Base-by-base conservation (phyloP, 352 stramenopile species). In the Phytophthora syringae region DNA sequence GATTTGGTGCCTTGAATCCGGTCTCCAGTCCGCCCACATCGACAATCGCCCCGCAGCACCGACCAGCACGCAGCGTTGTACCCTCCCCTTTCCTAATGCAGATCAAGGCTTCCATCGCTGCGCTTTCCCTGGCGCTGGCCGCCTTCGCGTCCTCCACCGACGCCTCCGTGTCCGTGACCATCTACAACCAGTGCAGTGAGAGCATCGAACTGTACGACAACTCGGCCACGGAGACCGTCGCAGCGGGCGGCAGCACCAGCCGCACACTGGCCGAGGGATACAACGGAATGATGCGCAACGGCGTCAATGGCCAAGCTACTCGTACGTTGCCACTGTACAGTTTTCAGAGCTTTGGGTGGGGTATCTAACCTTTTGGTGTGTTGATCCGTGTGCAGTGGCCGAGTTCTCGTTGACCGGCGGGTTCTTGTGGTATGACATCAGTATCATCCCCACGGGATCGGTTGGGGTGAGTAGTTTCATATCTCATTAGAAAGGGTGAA, bases 271-370 rank as follows among this genome's bases (percentile, higher is more conserved):
- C 64, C 4, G 44, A 62, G 28, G 80, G 77, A 16, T 89, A 74
- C 48, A 73, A 61, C 48, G 78, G 76, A 67, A 90, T 90, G 80
- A 86, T 90, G 54, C 83, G 83, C 57, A 73, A 90, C 40, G 78
- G 80, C 60, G 43, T 44, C n/a, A 72, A 37, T 51, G 22, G 75
- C 9, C 60, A 86, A 37, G 82, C 82, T 0, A 89, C 77, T 37
- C 20, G 67, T 76, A 69, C 30, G 67, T 64, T 32, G 20, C 12
- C 11, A 24, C 5, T 39, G 7, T 2, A 16, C 12, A 9, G 11
- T 18, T 18, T 18, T 34, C 15, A 3, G 47, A 28, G 21, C 16
- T 42, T 11, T 3, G 16, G 43, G 22, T 25, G 18, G 20, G 11
- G 15, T 42, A 24, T 18, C 13, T 58, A 18, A 22, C 28, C 15